phyloP scores from a whole-genome alignment of 2,329 filamentous ascomycete genomes.

The Lecanicillium sp. region DNA sequence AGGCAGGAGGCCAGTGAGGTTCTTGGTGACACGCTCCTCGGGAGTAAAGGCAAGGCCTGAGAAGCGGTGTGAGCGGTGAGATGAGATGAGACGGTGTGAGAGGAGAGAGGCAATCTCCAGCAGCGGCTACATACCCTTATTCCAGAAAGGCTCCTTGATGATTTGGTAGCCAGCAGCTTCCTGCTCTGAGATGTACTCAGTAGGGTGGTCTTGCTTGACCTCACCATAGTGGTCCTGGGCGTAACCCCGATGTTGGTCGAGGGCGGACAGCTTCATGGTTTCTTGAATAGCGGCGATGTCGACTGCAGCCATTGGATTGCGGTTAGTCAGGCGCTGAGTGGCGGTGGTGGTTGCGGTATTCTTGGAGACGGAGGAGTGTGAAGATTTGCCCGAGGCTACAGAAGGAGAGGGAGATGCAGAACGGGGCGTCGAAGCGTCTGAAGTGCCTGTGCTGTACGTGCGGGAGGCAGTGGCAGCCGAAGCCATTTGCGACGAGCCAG shows the following conservation, averaged over 20 bases:
- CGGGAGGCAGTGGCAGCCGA: constrained; percentile 21
- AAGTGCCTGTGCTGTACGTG: constrained; percentile 32
- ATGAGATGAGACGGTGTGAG: constrained; percentile 2
- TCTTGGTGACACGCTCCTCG: constrained; percentile 54
- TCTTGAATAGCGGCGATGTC: constrained; percentile 50
- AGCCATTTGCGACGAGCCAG: constrained; percentile 6
- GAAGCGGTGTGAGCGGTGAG: constrained; percentile 5
- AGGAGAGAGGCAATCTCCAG: background rate
- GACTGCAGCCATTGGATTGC: constrained; percentile 48
- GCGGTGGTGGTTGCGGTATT: constrained; percentile 42
- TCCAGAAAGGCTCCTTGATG: constrained; percentile 54
- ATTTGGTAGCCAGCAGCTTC: constrained; percentile 53
- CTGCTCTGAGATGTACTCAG: constrained; percentile 43
- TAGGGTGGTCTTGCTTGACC: constrained; percentile 44
- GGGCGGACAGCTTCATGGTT: constrained; percentile 50
- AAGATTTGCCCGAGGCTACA: constrained; percentile 37
- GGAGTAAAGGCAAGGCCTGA: constrained; percentile 53
- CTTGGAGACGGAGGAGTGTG: constrained; percentile 40
- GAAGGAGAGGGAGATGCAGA: constrained; percentile 42
- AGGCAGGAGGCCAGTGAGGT: constrained; percentile 57
- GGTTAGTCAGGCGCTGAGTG: constrained; percentile 39
- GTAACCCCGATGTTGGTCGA: constrained; percentile 55
- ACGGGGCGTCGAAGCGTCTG: constrained; percentile 46
- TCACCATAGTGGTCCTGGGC: constrained; percentile 46
- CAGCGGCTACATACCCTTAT: constrained; percentile 44